Conservation (phyloP, 371 early-diverging fungal species). For the Entomophthora muscae region DNA sequence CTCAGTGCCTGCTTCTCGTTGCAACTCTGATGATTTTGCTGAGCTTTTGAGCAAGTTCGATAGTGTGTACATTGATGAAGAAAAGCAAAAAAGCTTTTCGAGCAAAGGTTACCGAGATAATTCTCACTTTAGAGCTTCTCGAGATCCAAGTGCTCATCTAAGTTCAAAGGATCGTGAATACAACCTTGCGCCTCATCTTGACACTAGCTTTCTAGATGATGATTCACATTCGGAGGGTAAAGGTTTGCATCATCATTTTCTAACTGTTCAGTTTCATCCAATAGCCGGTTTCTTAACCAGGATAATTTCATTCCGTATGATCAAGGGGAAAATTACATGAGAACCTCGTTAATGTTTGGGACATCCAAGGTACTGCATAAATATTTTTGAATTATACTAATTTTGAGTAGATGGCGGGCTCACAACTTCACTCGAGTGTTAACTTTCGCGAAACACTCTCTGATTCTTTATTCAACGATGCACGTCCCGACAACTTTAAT, state of each 20-base stretch:
- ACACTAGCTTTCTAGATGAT: background rate
- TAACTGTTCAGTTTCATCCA: no score
- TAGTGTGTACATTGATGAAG: background rate
- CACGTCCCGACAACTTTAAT: background rate
- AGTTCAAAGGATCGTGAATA: background rate
- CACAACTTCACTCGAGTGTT: background rate
- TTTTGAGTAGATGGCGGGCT: background rate
- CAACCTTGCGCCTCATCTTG: background rate
- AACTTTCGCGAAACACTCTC: background rate
- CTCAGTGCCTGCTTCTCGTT: slow-evolving; percentile 4
- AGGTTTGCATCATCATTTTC: background rate
- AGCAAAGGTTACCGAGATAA: background rate
- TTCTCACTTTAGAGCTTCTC: no score
- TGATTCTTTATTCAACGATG: background rate
- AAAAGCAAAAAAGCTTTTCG: background rate
- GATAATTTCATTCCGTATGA: no score
- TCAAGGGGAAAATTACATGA: no score
- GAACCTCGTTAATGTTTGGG: no score
- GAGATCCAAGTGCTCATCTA: background rate
- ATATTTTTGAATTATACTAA: no score
- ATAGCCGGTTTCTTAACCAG: no score
- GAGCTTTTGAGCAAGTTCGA: background rate
- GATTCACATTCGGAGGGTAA: background rate
- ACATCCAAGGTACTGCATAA: no score
- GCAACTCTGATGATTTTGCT: slow-evolving; percentile 5